Evolutionary conservation across 2,329 filamentous ascomycete genomes (phyloP).

Genomic region (Esteya vermicola): DNA sequence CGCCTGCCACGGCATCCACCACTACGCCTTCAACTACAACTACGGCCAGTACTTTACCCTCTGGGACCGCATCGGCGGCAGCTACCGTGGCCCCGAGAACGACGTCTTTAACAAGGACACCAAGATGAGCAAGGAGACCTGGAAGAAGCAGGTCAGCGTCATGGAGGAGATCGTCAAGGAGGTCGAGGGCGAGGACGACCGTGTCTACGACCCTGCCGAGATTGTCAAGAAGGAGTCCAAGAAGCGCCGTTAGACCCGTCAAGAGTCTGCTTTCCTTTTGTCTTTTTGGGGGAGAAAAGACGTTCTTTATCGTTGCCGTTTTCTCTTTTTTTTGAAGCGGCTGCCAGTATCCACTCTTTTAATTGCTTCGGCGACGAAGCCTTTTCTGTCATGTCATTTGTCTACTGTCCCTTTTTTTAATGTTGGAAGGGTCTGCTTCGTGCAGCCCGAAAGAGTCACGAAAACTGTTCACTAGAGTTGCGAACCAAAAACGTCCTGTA

Average conservation of each 20-base stretch:
- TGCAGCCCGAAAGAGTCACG: constrained; percentile 1
- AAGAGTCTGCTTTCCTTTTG: background rate
- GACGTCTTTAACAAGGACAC: constrained; percentile 73
- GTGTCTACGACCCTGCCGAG: constrained; percentile 25
- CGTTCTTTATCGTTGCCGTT: background rate
- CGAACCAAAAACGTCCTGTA: constrained; percentile 4
- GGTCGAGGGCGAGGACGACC: constrained; percentile 46
- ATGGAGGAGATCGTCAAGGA: constrained; percentile 65
- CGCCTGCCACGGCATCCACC: constrained; percentile 87
- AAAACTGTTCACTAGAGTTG: constrained; percentile 2
- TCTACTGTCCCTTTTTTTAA: background rate
- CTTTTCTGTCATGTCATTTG: background rate
- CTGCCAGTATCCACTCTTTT: background rate
- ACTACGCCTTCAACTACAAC: constrained; percentile 79
- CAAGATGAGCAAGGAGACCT: constrained; percentile 72
- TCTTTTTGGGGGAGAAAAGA: background rate
- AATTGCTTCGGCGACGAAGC: too few relatives aligned
- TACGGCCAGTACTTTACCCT: constrained; percentile 90
- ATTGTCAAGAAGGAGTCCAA: constrained; percentile 26
- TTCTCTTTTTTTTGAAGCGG: background rate
- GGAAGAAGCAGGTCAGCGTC: constrained; percentile 61
- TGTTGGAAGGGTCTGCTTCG: background rate
- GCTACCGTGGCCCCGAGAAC: constrained; percentile 73
- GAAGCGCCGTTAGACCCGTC: constrained; percentile 21
- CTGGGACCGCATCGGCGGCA: constrained; percentile 79